Base-by-base conservation (phyloP, 306 rosid genomes). In the Ceratonia siliqua region DNA sequence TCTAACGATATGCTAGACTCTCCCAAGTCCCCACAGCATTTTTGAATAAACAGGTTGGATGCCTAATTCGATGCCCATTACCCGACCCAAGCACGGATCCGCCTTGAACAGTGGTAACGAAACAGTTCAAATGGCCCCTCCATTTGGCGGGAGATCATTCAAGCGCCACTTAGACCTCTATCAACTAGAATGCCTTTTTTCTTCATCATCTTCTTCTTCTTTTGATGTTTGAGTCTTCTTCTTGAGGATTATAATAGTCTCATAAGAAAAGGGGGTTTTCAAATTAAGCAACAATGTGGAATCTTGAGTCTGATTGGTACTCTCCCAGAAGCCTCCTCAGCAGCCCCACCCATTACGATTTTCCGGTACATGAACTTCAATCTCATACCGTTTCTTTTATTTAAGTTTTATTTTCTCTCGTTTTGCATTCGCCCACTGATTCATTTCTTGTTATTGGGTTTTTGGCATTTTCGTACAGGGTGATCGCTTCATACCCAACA, bases 401-500 rank as follows among this genome's bases (percentile, higher is more conserved):
- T 4, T 46, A 4, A 14, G 4, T 9, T 27, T 13, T 2, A 4
- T 15, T 4, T 54, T 6, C 18, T 6, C 2, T n/a, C 35, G 1
- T 5, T 67, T 7, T 20, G 25, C 0, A 4, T 35, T 69, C 39
- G 30, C 54, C 12, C 2, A 9, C 17, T 80, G 25, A 33, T 42
- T 27, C 15, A 55, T 27, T 35, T 17, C 6, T 72, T 45, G 38
- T n/a, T 9, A 30, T 33, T 33, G 45, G 65, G 11, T 4, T 67
- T 22, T 62, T 53, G 24, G 21, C 1, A 21, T 53, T 14, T 67
- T 45, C 46, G 43, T 32, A 30, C 53, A 91, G 95, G 97, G 97
- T 30, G 97, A 91, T 79, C 85, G 95, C 58, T 91, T 91, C 83
- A 89, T 91, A 25, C 95, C 97, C 18, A 91, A 76, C 66, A 69